Conservation (phyloP, 2,329 filamentous ascomycete genomes). For the Chaetomium sp. region DNA sequence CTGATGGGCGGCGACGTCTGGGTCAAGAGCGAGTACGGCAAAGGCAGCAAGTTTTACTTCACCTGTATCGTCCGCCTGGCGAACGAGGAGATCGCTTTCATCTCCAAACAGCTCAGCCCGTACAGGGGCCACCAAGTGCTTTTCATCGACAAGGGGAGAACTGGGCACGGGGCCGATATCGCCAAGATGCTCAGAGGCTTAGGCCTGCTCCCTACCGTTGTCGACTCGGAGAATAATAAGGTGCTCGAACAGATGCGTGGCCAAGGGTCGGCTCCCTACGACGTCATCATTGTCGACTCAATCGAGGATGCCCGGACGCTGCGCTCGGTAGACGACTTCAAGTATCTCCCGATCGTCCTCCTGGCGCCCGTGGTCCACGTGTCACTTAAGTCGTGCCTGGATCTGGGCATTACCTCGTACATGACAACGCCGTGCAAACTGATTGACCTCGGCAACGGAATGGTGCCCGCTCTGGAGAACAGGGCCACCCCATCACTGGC, state of each 20-base stretch:
- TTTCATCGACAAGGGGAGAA: constrained; percentile 90
- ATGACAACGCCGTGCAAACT: constrained; percentile 96
- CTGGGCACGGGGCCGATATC: constrained; percentile 74
- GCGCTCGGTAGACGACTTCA: constrained; percentile 89
- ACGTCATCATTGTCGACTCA: constrained; percentile 94
- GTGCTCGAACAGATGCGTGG: constrained; percentile 54
- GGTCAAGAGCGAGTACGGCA: constrained; percentile 90
- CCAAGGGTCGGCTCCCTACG: constrained; percentile 68
- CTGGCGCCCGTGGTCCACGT: constrained; percentile 87
- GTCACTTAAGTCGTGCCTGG: constrained; percentile 88
- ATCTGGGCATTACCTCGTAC: constrained; percentile 96
- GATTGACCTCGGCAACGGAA: constrained; percentile 92
- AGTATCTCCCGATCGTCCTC: constrained; percentile 94
- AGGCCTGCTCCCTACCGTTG: constrained; percentile 78
- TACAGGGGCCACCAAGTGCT: constrained; percentile 91
- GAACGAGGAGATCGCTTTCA: constrained; percentile 72
- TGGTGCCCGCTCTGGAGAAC: constrained; percentile 93
- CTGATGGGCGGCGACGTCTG: constrained; percentile 96
- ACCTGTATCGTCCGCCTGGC: constrained; percentile 89
- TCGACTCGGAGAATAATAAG: constrained; percentile 73
- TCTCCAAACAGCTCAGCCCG: constrained; percentile 82
- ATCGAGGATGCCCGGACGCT: constrained; percentile 86
- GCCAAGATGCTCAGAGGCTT: constrained; percentile 75
- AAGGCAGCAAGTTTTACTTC: constrained; percentile 94
- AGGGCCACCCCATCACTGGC: constrained; percentile 87